Evolutionary conservation across 2,329 filamentous ascomycete species (phyloP), one percentile per base, ranked within the genome.

Genomic region (Emergomyces orientalis): DNA sequence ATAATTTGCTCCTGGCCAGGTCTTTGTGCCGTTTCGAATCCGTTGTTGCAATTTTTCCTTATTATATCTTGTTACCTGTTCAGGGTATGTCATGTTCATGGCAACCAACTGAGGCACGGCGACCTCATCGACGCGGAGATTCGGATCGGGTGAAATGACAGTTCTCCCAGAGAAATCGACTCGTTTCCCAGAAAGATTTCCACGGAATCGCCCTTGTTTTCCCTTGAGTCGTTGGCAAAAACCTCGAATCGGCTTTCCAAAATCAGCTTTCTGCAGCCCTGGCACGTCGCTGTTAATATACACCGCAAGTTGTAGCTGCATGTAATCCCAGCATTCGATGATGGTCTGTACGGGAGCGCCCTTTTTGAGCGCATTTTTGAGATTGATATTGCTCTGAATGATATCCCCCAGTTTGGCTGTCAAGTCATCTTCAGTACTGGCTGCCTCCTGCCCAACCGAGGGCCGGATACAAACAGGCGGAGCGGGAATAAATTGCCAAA

Each of bases 201-300:
- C 94, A 78, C 94, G 88, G 77, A 99, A 99, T 62, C 94, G 90
- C 62, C 94, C 94, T 72, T 97, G 93, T 72, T 99, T 99, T 68
- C 94, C 94, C 77, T 99, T 99, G 57, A 99, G 77, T 19, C 94
- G 86, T 76, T 97, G 94, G 65, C 93, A 96, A 72, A 99, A 95
- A 22, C 94, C 94, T 69, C 94, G 86, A 70, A 94, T 95, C 0
- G 89, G 85, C 74, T 96, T 97, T 63, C 91, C 90, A 64, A 91
- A 88, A 9, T 91, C 90, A 14, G 88, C 88, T 70, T 95, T 91
- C 69, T 92, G 88, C n/a, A 99, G 82, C 34, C 93, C 93, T 0
- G 94, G 94, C 2, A 96, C 87, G 69, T 97, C 92, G 66, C 92
- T 96, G 78, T 99, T 97, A 74, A 99, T 93, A 74, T 99, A 97